Evolutionary conservation across 2,329 filamentous ascomycete genomes (phyloP).

Genomic region (Fusarium sp.): DNA sequence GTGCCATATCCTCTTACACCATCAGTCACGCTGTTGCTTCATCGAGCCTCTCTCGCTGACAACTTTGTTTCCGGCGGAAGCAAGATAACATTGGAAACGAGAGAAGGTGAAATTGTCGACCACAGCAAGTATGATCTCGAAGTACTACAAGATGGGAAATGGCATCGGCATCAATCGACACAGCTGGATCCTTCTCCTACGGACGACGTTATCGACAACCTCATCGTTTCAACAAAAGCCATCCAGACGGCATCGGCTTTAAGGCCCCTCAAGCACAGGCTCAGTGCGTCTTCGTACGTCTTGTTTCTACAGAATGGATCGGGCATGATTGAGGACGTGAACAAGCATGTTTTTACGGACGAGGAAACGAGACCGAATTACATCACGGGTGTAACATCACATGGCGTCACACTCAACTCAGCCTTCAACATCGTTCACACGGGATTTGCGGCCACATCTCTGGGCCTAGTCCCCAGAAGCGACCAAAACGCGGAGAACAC

Average conservation of each 20-base stretch:
- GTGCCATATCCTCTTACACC: not conserved
- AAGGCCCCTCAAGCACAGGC: not conserved
- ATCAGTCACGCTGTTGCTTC: not conserved
- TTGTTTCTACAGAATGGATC: not conserved
- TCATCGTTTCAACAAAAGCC: not conserved
- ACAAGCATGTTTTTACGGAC: not conserved
- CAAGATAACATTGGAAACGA: not conserved
- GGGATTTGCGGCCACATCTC: not conserved
- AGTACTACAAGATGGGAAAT: not conserved
- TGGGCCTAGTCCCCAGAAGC: not conserved
- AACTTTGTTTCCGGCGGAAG: not conserved
- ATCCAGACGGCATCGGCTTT: not conserved
- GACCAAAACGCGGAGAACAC: not conserved
- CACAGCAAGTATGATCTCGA: not conserved
- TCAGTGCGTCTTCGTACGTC: not conserved
- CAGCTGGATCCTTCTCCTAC: not conserved
- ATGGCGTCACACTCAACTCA: not conserved
- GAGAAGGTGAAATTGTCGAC: not conserved
- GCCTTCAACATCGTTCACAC: not conserved
- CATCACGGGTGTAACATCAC: not conserved
- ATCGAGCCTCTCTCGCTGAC: not conserved
- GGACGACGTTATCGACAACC: not conserved
- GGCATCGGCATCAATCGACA: not conserved
- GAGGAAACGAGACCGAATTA: not conserved
- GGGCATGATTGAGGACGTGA: not conserved